phyloP scores from a whole-genome alignment of 345 rosid genomes.

The Raphanus sativus region DNA sequence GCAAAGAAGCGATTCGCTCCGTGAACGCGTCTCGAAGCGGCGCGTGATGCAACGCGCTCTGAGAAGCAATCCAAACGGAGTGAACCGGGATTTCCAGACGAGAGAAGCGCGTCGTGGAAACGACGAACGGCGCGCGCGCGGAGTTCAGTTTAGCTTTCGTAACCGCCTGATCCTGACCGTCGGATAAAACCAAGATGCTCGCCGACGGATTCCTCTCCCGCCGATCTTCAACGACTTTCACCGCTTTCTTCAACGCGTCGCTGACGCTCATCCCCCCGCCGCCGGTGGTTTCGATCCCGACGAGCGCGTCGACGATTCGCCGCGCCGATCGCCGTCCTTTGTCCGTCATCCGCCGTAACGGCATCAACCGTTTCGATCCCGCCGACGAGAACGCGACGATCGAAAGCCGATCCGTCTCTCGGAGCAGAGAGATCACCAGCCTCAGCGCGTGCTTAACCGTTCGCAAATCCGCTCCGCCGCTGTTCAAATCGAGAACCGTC shows the following conservation, averaged over 20 bases:
- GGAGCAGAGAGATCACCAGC: conserved; percentile 54
- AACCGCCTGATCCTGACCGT: conserved; percentile 51
- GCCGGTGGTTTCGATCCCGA: conserved; percentile 29
- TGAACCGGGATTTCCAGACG: conserved; percentile 59
- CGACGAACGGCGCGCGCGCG: conserved; percentile 37
- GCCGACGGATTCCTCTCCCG: conserved; percentile 69
- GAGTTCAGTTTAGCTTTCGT: conserved; percentile 26
- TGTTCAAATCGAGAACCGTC: conserved; percentile 67
- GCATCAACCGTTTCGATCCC: conserved; percentile 65
- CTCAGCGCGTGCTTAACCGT: conserved; percentile 67
- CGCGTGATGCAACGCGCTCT: conserved; percentile 37
- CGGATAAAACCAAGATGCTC: conserved; percentile 55
- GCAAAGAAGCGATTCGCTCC: conserved; percentile 42
- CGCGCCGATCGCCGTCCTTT: conserved; percentile 70
- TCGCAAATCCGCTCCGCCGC: conserved; percentile 44
- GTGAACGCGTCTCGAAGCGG: conserved; percentile 53
- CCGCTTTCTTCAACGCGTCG: conserved; percentile 88
- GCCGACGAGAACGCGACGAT: conserved; percentile 79
- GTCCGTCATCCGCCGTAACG: conserved; percentile 74
- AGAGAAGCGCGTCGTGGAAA: conserved; percentile 62
- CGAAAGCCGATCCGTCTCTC: conserved; percentile 72
- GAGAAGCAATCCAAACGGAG: conserved; percentile 45
- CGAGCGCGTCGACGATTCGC: conserved; percentile 59
- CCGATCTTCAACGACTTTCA: conserved; percentile 84
- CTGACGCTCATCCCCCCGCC: conserved; percentile 60